phyloP scores from a whole-genome alignment of 345 rosid genomes.

The Pelargonium nanum region DNA sequence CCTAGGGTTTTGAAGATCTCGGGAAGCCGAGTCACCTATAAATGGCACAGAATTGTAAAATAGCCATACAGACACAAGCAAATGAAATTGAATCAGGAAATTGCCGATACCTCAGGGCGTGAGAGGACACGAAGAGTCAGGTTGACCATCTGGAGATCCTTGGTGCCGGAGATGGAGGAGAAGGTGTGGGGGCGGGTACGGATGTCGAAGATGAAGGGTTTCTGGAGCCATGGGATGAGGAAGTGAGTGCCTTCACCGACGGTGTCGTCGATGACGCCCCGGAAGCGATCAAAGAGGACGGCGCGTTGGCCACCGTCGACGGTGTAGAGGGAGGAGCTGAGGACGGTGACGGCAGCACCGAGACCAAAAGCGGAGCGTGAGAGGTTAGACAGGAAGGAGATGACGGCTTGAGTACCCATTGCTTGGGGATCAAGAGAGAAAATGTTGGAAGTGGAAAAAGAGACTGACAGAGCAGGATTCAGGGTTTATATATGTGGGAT shows the following conservation, averaged over 20 bases:
- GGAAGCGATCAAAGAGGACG: constrained; percentile 83
- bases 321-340: constrained; percentile 73
- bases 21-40: constrained; percentile 60
- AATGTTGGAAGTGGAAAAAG: not conserved
- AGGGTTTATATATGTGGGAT: constrained; percentile 6
- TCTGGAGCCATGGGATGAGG: constrained; percentile 83
- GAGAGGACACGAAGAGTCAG: constrained; percentile 97
- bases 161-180: constrained; percentile 90
- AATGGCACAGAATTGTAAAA: not conserved
- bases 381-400: constrained; percentile 53
- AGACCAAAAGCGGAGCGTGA: constrained; percentile 78
- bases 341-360: constrained; percentile 54
- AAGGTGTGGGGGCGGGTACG: constrained; percentile 89
- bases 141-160: constrained; percentile 98
- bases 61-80: not conserved
- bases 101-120: constrained; percentile 55
- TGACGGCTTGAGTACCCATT: constrained; percentile 57
- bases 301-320: constrained; percentile 98
- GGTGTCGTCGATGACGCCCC: constrained; percentile 74
- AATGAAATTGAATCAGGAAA: not conserved
- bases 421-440: not conserved
- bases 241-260: constrained; percentile 92
- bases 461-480: not conserved
- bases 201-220: constrained; percentile 72
- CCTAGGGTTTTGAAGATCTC: constrained; percentile 78